Evolutionary conservation across 2,329 filamentous ascomycete species (phyloP).

Genomic region (Albophoma yamanashiensis): DNA sequence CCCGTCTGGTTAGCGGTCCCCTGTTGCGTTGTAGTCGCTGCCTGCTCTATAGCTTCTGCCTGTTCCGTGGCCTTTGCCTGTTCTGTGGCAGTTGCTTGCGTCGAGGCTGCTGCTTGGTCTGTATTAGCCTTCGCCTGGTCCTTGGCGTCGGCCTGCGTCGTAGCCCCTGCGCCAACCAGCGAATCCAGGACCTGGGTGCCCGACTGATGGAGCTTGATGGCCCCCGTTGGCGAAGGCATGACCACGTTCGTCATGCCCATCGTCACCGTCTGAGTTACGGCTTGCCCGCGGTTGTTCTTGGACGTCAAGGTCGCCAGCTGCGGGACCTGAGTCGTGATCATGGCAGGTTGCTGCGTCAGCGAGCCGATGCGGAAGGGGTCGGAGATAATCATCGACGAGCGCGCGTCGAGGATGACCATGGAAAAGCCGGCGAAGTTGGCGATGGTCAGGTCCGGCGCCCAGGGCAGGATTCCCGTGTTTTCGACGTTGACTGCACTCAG

Average conservation of each 20-base stretch:
- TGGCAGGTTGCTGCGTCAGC: neutral
- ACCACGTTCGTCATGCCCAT: neutral
- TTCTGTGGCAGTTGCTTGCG: too few relatives aligned
- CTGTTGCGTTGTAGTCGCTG: too few relatives aligned
- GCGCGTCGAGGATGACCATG: conserved; percentile 11
- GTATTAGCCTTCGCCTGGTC: too few relatives aligned
- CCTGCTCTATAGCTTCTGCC: too few relatives aligned
- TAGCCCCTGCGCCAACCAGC: too few relatives aligned
- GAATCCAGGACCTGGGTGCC: neutral
- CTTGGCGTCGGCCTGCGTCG: neutral
- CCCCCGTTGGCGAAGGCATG: neutral
- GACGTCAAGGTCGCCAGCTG: neutral
- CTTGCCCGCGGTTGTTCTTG: neutral
- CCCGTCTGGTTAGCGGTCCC: too few relatives aligned
- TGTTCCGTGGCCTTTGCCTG: neutral
- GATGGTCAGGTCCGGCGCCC: conserved; percentile 10
- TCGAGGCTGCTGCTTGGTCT: too few relatives aligned
- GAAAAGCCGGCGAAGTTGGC: conserved; percentile 10
- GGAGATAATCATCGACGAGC: neutral
- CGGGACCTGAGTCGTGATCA: neutral
- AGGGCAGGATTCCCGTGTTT: conserved; percentile 10
- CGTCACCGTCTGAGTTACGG: neutral
- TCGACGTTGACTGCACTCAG: conserved; percentile 7
- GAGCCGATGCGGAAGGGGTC: neutral
- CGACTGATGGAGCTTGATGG: neutral